Evolutionary conservation across 345 rosid genomes (phyloP).

Genomic region (Psidium guajava): DNA sequence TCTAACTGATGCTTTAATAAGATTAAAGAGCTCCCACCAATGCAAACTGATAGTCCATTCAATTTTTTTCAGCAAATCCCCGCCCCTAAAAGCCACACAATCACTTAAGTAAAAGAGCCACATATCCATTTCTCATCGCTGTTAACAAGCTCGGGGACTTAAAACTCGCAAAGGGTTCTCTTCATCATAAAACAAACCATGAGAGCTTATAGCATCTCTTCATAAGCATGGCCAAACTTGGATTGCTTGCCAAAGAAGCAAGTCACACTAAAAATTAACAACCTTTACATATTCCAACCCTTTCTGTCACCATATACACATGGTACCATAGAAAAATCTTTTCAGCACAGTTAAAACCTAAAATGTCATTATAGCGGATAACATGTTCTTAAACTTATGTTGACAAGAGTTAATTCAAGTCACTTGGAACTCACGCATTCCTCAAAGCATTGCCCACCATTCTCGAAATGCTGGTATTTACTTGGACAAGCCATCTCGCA

Average conservation of each 20-base stretch:
- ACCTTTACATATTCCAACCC: not conserved
- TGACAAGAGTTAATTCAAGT: not conserved
- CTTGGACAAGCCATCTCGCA: not conserved
- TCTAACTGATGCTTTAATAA: not conserved
- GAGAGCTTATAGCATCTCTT: not conserved
- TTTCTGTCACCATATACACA: not conserved
- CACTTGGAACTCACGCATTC: not conserved
- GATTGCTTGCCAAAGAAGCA: not conserved
- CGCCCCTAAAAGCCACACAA: not conserved
- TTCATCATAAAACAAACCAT: not conserved
- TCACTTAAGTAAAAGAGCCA: not conserved
- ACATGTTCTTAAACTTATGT: not conserved
- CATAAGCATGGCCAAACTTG: not conserved
- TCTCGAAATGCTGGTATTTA: not conserved
- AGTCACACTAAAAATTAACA: not conserved
- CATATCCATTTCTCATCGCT: not conserved
- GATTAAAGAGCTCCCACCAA: not conserved
- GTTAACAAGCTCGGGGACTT: not conserved
- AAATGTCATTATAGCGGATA: accelerated
- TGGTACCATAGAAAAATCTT: not conserved
- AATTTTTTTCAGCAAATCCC: not conserved
- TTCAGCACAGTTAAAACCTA: not conserved
- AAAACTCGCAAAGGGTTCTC: not conserved
- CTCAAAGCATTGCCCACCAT: not conserved
- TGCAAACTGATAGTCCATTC: not conserved